phyloP scores from a whole-genome alignment of 2,329 filamentous ascomycete species.

The Myrmaecium sp. region DNA sequence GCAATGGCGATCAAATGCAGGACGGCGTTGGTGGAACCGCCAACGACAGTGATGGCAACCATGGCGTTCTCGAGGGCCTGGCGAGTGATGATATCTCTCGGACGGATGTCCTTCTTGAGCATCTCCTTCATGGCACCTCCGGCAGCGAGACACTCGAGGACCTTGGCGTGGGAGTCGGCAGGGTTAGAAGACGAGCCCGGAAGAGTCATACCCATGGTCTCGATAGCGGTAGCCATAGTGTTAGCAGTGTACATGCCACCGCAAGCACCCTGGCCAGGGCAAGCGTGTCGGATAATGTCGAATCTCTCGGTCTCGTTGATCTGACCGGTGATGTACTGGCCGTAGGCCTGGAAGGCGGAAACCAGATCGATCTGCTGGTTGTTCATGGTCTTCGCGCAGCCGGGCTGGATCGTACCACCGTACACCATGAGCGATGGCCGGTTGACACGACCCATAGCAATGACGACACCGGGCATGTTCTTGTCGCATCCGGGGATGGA shows the following conservation, averaged over 20 bases:
- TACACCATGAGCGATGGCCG: slow-evolving; percentile 95
- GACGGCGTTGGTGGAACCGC: slow-evolving; percentile 34
- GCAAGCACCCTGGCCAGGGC: slow-evolving; percentile 67
- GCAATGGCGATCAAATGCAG: slow-evolving; percentile 35
- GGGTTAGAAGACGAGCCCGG: slow-evolving; percentile 35
- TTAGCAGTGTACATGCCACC: slow-evolving; percentile 56
- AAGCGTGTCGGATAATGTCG: slow-evolving; percentile 87
- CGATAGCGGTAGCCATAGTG: slow-evolving; percentile 34
- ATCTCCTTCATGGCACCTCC: slow-evolving; percentile 34
- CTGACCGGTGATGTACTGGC: slow-evolving; percentile 80
- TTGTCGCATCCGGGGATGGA: slow-evolving; percentile 97
- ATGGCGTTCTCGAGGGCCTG: slow-evolving; percentile 34
- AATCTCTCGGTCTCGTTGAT: slow-evolving; percentile 84
- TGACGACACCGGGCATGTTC: slow-evolving; percentile 63
- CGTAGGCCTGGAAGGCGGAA: slow-evolving; percentile 94
- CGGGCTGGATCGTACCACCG: slow-evolving; percentile 83
- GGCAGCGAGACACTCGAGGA: slow-evolving; percentile 31
- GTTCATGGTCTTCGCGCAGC: slow-evolving; percentile 64
- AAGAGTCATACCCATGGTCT: slow-evolving; percentile 33
- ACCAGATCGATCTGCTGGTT: slow-evolving; percentile 77
- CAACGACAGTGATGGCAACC: slow-evolving; percentile 32
- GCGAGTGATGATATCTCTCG: slow-evolving; percentile 31
- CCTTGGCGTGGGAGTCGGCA: slow-evolving; percentile 32
- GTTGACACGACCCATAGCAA: slow-evolving; percentile 88
- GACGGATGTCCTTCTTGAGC: slow-evolving; percentile 32